Base-by-base conservation (phyloP, 1,139 yeast species). In the Nadsonia commutata region DNA sequence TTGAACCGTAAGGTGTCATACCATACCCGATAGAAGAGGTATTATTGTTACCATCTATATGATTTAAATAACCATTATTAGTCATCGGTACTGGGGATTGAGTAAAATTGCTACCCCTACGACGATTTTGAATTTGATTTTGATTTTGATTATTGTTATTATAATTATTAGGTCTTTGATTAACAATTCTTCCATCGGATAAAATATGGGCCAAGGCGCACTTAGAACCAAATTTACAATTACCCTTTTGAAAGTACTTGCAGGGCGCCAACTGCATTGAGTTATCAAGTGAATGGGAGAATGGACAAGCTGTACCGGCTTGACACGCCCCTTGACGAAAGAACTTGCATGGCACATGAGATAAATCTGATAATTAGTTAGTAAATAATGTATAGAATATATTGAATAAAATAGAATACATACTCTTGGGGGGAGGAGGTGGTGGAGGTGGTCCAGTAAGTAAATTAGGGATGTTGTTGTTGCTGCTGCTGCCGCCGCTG, bases 261-360 rank as follows among this genome's bases (percentile, higher is more conserved):
- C 97, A 88, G 7, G 94, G 94, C 27, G 81, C 72, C 49, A 74
- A 74, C 48, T 80, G 86, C 38, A 71, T 65, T 17, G 72, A 62
- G 2, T 76, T 70, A 45, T 79, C 84, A 45, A 76, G 62, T 40
- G 82, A 73, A 59, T 90, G 97, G 38, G 94, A 80, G 56, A 90
- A 90, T 2, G 96, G 96, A 60, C 97, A 90, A 2, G 90, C 70
- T 45, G 67, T 68, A 11, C 97, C 97, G 1, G 97, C 97, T 62
- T 86, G 96, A 61, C 97, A 88, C 18, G 82, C 76, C 0, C 97
- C 96, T 58, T 86, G 95, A 49, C 76, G 70, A 59, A 70, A 86
- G 66, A 90, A 88, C 64, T 88, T 88, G 62, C 98, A 88, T 1
- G 98, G 97, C 36, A 88, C 97, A 62, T 88, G 98, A 44, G 93